Evolutionary conservation across 192 early-diverging fungal species (phyloP), one percentile per base, ranked within the genome.

Genomic region (Geosiphon pyriformis): DNA sequence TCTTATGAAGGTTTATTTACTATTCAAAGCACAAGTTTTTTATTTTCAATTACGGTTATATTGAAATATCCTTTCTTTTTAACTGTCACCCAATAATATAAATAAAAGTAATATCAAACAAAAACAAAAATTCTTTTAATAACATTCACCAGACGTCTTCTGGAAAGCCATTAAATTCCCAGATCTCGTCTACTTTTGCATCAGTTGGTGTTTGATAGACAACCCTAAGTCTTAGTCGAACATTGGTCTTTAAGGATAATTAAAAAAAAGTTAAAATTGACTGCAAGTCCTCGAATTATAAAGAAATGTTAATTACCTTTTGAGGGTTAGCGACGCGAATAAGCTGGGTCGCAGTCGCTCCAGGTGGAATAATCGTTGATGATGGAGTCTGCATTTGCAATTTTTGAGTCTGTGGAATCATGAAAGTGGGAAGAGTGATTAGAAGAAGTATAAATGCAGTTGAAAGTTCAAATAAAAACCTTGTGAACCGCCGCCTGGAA

Each of bases 401-500:
- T 75, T 90, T 87, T 62, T 96, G 86, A 47, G 87, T 89, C 80
- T 70, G 23, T 23, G 23, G 12, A 49, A 4, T 66, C n/a, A 42
- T 34, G 74, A 61, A 42, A 65, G 35, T 26, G 51, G 50, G 53
- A 50, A 1, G 2, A 49, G 17, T 20, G 22, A 49, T 20, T 20
- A 2, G 48, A 15, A 49, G 48, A 15, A 49, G 10, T 47, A 49
- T n/a, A n/a, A n/a, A n/a, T n/a, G n/a, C n/a, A n/a, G n/a, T n/a
- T n/a, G n/a, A n/a, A n/a, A n/a, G n/a, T n/a, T n/a, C n/a, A n/a
- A 31, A 12, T 31, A 10, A 33, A 2, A 63, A 70, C 69, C 55
- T 93, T 94, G 25, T 94, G 94, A 15, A 99, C 96, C 0, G 97
- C 97, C 12, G 94, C 95, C 74, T 93, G 84, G 71, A 99, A 90